Conservation (phyloP, 148 eudicot genomes). For the Amaranthus palmeri region DNA sequence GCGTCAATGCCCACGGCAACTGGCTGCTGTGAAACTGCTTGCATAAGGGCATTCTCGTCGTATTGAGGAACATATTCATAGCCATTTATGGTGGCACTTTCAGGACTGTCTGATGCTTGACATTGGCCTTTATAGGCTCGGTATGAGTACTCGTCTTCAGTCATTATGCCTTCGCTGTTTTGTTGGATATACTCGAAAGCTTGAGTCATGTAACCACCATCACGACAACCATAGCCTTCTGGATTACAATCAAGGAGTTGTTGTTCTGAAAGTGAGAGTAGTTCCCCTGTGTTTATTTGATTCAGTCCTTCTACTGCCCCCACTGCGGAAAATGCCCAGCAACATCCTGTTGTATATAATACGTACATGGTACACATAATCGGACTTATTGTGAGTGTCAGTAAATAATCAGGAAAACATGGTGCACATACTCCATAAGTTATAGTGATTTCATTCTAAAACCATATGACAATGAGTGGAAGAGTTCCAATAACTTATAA, state of each 20-base stretch:
- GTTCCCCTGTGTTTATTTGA: constrained; percentile 25
- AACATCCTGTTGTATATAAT: constrained; percentile 28
- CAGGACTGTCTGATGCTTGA: not conserved
- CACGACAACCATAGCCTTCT: not conserved
- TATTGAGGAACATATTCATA: constrained; percentile 25
- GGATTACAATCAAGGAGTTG: not conserved
- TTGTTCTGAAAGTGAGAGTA: constrained; percentile 35
- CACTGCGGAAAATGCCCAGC: constrained; percentile 51
- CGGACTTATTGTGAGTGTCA: not conserved
- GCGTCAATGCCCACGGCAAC: constrained; percentile 30
- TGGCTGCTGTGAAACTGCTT: constrained; percentile 38
- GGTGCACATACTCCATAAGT: not conserved
- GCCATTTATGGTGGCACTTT: not conserved
- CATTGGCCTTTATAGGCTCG: constrained; percentile 17
- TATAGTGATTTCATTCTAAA: not conserved
- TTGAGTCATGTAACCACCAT: constrained; percentile 25
- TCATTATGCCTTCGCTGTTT: constrained; percentile 34
- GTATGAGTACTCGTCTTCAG: constrained; percentile 41
- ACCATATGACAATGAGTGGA: not conserved
- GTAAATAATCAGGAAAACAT: not conserved
- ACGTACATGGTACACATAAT: no score
- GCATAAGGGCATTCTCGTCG: constrained; percentile 21
- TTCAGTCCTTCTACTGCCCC: constrained; percentile 40
- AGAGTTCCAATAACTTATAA: no score
- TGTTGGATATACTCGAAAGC: constrained; percentile 33